Evolutionary conservation across 2,329 filamentous ascomycete genomes (phyloP), one percentile per base, ranked within the genome.

Genomic region (Zymoseptoria crescenta): DNA sequence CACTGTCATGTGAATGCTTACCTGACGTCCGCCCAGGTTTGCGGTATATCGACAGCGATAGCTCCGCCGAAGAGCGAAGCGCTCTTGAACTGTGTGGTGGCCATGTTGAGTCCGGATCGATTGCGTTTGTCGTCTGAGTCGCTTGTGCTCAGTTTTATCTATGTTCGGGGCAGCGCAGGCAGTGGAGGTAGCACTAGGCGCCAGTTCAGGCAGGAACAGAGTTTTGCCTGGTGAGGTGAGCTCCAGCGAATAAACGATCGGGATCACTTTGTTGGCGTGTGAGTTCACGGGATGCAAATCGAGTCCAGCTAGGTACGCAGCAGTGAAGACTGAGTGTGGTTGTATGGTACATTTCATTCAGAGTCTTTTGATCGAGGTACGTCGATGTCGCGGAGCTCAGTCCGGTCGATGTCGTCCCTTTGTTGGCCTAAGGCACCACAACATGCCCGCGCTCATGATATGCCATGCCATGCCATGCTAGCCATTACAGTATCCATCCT

Each of bases 1-100:
- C 16, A 10, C 2, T n/a, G 30, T 24, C 4, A 24, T 4, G 24
- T 24, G 16, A n/a, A 13, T 45, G 35, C 35, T 45, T 45, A 89
- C 88, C 87, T 90, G 59, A 89, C 86, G 69, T 92, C 88, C 66
- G 82, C 82, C 73, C 89, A 90, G 63, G 80, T 80, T 55, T 78
- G 73, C 13, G 88, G 88, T 13, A 91, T 77, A 62, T 90, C 86
- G 68, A 81, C 83, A 64, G 81, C 79, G 63, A 91, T 82, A 61
- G 88, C 87, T 71, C 87, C 87, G 71, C 88, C 88, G 71, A 86
- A 92, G 52, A 92, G 83, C 57, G 58, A 49, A 49, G 59, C 59
- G 2, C 41, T 29, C 50, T 59, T 64, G 63, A 64, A 66, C 30
- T 57, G 45, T 49, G 30, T 9, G 13, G 55, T 28, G 29, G 55